Base-by-base conservation (phyloP, 1,139 yeast genomes). In the Pichia inconspicua region DNA sequence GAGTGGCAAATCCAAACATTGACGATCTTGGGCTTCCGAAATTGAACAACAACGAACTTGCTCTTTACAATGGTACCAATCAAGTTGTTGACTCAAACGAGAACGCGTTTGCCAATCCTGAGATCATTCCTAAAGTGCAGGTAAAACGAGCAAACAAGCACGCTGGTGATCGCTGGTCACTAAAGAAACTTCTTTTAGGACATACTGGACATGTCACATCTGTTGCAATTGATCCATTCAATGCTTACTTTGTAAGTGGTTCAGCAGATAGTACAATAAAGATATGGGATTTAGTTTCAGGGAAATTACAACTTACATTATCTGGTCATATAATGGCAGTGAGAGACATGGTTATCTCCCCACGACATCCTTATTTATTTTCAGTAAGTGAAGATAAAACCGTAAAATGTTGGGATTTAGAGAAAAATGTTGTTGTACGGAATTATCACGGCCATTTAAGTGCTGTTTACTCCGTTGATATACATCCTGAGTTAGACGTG, bases 331-430 rank as follows among this genome's bases (percentile, higher is more conserved):
- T 85, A 5, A 85, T 92, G 95, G 82, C 89, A 0, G 92, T 94
- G 1, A 70, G 96, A 47, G 84, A 89, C 1, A 63, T 92, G 28
- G 82, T 75, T 0, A 76, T 90, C 1, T 86, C 96, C 0, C 68
- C 74, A 3, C 70, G 85, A 49, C 88, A 80, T 59, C 97, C 97
- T 0, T 92, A 92, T 64, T 70, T 94, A 68, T 94, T 89, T 62
- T 80, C 94, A 11, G 94, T 94, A 28, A 86, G 96, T 37, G 97
- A 92, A 62, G 99, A 94, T 66, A 90, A 90, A 63, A 77, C 89
- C 38, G 88, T 89, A n/a, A 80, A 89, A 60, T 90, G 97, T 66
- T 94, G 97, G 97, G 98, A 94, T 68, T 71, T 94, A 58, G 97
- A 92, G 64, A 77, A 82, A 58, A 87, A 92, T 57, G 78, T 80